Conservation (phyloP, 2,329 filamentous ascomycete species). For the Pyricularia pennisetigena region DNA sequence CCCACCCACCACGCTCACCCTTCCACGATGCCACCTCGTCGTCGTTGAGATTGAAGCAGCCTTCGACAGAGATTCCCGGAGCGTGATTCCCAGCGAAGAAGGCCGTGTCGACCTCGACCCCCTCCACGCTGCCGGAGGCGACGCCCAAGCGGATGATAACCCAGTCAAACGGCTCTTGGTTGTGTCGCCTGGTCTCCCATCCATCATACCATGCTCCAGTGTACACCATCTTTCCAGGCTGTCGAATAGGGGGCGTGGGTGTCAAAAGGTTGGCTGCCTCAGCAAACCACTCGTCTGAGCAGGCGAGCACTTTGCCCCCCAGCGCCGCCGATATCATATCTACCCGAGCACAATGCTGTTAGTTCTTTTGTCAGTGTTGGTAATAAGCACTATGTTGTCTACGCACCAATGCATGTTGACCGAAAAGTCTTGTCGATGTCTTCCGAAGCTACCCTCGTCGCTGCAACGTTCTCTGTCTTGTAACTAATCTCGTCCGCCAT, state of each 20-base stretch:
- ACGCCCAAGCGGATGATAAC: constrained; percentile 57
- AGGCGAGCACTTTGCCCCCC: constrained; percentile 54
- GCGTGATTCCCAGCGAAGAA: constrained; percentile 80
- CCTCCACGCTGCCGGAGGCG: constrained; percentile 60
- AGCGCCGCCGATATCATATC: constrained; percentile 52
- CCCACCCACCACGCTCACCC: constrained; percentile 53
- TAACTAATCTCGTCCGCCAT: constrained; percentile 40
- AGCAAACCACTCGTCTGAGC: constrained; percentile 61
- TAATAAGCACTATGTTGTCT: background rate
- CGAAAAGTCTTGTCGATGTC: constrained; percentile 53
- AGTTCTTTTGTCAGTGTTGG: background rate
- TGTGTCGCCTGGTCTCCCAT: constrained; percentile 61
- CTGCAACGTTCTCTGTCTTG: constrained; percentile 43
- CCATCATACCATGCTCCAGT: constrained; percentile 63
- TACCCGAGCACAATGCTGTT: constrained; percentile 16
- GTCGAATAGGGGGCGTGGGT: constrained; percentile 51
- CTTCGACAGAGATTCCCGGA: constrained; percentile 68
- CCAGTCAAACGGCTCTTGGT: constrained; percentile 55
- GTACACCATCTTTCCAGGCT: constrained; percentile 59
- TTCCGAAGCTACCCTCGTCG: constrained; percentile 35
- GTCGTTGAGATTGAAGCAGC: constrained; percentile 56
- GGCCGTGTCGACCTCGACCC: constrained; percentile 71
- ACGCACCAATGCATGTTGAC: constrained; percentile 51
- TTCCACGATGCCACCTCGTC: constrained; percentile 54
- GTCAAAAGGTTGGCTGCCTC: constrained; percentile 55